Conservation (phyloP, 805 yeast species). For the Brettanomyces custersianus region DNA sequence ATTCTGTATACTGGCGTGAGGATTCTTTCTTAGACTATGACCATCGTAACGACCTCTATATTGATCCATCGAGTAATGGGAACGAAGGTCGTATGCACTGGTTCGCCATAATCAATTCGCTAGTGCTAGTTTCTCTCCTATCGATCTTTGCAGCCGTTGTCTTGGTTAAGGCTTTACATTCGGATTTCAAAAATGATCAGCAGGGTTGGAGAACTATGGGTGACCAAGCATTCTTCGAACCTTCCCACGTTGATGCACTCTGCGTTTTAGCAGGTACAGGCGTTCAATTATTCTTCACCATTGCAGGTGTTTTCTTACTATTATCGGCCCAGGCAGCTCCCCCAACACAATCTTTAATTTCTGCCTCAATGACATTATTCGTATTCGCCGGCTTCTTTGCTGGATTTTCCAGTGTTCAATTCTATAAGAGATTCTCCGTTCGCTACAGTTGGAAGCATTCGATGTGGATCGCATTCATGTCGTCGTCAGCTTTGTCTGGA, state of each 20-base stretch:
- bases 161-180: constrained; percentile 42
- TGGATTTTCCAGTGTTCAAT: constrained; percentile 60
- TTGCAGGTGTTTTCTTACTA: constrained; percentile 49
- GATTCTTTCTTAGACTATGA: constrained; percentile 57
- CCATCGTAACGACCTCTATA: constrained; percentile 65
- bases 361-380: constrained; percentile 51
- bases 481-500: constrained; percentile 42
- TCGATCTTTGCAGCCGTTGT: constrained; percentile 60
- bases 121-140: constrained; percentile 52
- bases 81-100: constrained; percentile 56
- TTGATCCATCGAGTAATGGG: constrained; percentile 32
- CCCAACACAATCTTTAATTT: constrained; percentile 55
- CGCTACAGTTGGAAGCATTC: constrained; percentile 28
- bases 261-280: constrained; percentile 65
- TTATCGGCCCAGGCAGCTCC: constrained; percentile 52
- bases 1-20: constrained; percentile 84
- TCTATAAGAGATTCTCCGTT: constrained; percentile 47
- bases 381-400: constrained; percentile 66
- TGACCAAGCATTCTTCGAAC: constrained; percentile 46
- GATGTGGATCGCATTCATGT: constrained; percentile 28
- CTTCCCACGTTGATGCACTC: constrained; percentile 38
- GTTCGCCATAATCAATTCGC: constrained; percentile 66
- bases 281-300: constrained; percentile 58
- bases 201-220: constrained; percentile 46
- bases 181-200: constrained; percentile 3